phyloP scores from a whole-genome alignment of 2,329 filamentous ascomycete genomes.

The Aspergillus novofumigatus region DNA sequence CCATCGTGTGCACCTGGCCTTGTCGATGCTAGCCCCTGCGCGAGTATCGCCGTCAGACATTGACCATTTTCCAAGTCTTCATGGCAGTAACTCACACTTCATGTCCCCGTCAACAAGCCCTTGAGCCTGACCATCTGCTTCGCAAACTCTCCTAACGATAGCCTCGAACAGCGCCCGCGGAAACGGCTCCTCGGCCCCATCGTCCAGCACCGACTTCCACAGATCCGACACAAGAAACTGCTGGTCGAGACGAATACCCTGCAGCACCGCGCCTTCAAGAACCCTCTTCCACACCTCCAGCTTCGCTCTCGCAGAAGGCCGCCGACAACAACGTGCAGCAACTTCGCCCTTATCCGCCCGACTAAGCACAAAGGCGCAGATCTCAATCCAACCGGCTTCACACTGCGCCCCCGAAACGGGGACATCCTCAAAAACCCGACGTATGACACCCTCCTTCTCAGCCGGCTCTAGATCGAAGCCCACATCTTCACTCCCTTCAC shows the following conservation, averaged over 20 bases:
- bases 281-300: constrained; percentile 47
- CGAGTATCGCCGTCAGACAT: neutral
- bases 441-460: constrained; percentile 30
- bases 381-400: constrained; percentile 45
- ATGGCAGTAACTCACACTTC: constrained; percentile 34
- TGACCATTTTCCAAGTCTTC: neutral
- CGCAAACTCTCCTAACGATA: constrained; percentile 34
- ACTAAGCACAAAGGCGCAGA: constrained; percentile 51
- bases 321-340: constrained; percentile 30
- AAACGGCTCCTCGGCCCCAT: constrained; percentile 29
- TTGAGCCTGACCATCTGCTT: constrained; percentile 13
- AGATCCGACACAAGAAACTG: constrained; percentile 41
- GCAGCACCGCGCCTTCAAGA: constrained; percentile 36
- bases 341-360: constrained; percentile 3
- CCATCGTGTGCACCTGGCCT: constrained; percentile 30
- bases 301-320: constrained; percentile 47
- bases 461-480: constrained; percentile 15
- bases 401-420: constrained; percentile 52
- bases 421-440: constrained; percentile 45
- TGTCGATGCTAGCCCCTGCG: constrained; percentile 40
- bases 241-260: constrained; percentile 37
- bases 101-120: constrained; percentile 21
- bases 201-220: constrained; percentile 38
- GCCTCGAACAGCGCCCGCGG: constrained; percentile 35
- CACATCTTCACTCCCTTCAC: constrained; percentile 15